Conservation (phyloP, 257 asterid species). For the Euphrasia confusa region DNA sequence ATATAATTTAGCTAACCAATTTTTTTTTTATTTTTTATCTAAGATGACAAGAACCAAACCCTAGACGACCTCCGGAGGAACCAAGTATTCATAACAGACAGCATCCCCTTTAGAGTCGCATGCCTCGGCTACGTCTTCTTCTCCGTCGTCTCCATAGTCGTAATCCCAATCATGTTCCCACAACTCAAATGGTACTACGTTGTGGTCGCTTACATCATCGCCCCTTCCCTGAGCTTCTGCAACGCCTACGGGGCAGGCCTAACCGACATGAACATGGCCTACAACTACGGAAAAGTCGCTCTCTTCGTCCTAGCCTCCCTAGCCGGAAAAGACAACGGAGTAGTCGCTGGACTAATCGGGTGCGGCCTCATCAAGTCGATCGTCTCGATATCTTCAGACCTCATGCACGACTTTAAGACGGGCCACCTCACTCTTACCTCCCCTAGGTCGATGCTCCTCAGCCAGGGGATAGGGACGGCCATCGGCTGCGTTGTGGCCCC, state of each 20-base stretch:
- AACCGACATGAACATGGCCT: slow-evolving; percentile 77
- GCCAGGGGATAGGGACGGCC: slow-evolving; percentile 66
- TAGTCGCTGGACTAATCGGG: slow-evolving; percentile 52
- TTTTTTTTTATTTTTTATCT: no score
- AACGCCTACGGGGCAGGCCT: slow-evolving; percentile 80
- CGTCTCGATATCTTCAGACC: slow-evolving; percentile 43
- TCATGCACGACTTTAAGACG: slow-evolving; percentile 77
- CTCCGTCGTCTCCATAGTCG: slow-evolving; percentile 39
- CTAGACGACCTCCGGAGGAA: slow-evolving; percentile 29
- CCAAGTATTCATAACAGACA: slow-evolving; percentile 39
- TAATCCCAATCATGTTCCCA: slow-evolving; percentile 59
- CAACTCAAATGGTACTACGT: slow-evolving; percentile 69
- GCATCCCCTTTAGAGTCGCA: slow-evolving; percentile 56
- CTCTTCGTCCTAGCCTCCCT: slow-evolving; percentile 67
- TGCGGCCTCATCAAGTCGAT: slow-evolving; percentile 68
- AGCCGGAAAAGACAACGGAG: slow-evolving; percentile 61
- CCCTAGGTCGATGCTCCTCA: slow-evolving; percentile 63
- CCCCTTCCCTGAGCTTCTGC: slow-evolving; percentile 73
- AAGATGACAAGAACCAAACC: slow-evolving; percentile 29
- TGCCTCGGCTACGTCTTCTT: slow-evolving; percentile 42
- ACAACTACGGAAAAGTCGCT: slow-evolving; percentile 72
- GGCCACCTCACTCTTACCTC: slow-evolving; percentile 63
- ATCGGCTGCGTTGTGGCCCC: slow-evolving; percentile 48
- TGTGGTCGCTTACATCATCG: slow-evolving; percentile 46
- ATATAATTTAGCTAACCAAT: no score